phyloP scores from a whole-genome alignment of 306 rosid species.

The Pyrus pyrifolia region DNA sequence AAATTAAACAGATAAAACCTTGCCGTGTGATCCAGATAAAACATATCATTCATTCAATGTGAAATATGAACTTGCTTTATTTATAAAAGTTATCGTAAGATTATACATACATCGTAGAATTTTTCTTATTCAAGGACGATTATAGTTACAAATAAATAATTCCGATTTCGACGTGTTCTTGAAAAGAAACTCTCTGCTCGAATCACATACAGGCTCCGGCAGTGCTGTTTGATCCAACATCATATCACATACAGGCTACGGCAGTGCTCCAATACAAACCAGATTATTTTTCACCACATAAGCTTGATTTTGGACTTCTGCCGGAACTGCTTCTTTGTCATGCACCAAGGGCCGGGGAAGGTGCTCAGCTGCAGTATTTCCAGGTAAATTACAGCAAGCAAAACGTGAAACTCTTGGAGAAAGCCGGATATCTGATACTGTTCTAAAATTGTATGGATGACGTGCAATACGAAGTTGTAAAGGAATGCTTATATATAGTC shows the following conservation, averaged over 20 bases:
- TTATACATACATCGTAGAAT: too few species aligned
- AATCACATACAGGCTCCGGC: too few species aligned
- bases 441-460: neutral
- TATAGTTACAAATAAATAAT: too few species aligned
- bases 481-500: neutral
- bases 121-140: too few species aligned
- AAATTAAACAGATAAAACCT: too few species aligned
- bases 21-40: too few species aligned
- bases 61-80: too few species aligned
- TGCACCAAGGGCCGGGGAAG: constrained; percentile 80
- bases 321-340: constrained; percentile 57
- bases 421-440: neutral
- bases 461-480: neutral
- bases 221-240: neutral
- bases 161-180: neutral
- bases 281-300: constrained; percentile 39
- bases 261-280: too few species aligned
- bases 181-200: neutral
- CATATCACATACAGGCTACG: neutral
- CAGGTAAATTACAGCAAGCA: constrained; percentile 6
- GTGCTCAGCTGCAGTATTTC: constrained; percentile 59
- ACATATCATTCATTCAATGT: too few species aligned
- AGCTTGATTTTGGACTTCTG: constrained; percentile 50
- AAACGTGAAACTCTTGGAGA: neutral
- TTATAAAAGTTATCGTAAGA: too few species aligned